Evolutionary conservation across 1,284 basidiomycete genomes (phyloP), one percentile per base, ranked within the genome.

Genomic region (Athelia sp.): DNA sequence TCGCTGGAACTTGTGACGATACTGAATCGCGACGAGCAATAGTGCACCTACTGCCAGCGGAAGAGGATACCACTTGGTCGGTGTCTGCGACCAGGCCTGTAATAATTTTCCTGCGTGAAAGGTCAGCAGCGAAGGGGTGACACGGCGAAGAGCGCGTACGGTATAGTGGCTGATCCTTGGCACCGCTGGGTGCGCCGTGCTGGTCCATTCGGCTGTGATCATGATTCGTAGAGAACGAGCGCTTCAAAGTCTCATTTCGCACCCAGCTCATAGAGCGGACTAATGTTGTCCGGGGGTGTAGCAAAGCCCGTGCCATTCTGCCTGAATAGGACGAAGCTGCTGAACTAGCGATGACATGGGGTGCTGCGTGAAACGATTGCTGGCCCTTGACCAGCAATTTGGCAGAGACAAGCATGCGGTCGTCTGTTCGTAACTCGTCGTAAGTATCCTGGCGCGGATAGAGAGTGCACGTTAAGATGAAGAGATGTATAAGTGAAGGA

Each of bases 51-150:
- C 85, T 14, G 92, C 90, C 52, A 98, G 73, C 14, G 96, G 96
- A 42, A 99, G 81, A 9, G 96, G 95, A 58, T 94, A 95, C 96
- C 96, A 99, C 67, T 85, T 90, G 47, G 90, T 93, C 1, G 91
- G 93, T 0, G 95, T 97, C 56, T 85, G 76, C 2, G 77, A 82
- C 93, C 94, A 97, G 21, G 92, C 93, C 54, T 81, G 71, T 21
- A 81, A 61, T n/a, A 82, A 57, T 62, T 71, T 77, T 18, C 73
- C 80, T 81, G 55, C 24, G 23, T 34, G n/a, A n/a, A 40, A 6
- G 4, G 26, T 31, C 43, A 43, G 43, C 40, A 52, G 50, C 47
- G 43, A 6, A 38, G 49, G 51, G 11, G 50, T 49, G 32, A 29
- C 50, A 43, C 40, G 36, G 44, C 34, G 24, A 15, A 35, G 21